phyloP scores from a whole-genome alignment of 345 rosid genomes.

The Barbarea vulgaris region DNA sequence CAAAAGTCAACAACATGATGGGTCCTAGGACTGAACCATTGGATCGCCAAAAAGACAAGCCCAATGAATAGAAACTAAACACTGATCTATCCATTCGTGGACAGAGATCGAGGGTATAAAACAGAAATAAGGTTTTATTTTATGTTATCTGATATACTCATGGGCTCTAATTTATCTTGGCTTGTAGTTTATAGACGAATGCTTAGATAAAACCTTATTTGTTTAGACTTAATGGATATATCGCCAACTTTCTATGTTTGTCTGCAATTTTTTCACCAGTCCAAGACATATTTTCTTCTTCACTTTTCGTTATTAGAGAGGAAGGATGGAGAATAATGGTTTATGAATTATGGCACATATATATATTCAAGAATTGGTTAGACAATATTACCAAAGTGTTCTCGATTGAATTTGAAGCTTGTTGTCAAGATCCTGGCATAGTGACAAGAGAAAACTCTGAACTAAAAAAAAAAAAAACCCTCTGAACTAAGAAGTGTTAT shows the following conservation, averaged over 20 bases:
- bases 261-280: no score
- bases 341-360: not conserved
- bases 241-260: not conserved
- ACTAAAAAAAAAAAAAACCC: no score
- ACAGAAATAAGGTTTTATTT: not conserved
- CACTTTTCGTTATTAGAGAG: not conserved
- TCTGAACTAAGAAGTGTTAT: no score
- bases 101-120: not conserved
- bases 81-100: conserved; percentile 6
- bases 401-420: not conserved
- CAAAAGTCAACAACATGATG: conserved; percentile 15
- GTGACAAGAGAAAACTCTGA: not conserved
- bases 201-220: not conserved
- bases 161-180: not conserved
- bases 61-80: not conserved
- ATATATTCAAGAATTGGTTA: not conserved
- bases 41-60: not conserved
- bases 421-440: not conserved
- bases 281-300: no score
- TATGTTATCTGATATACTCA: not conserved
- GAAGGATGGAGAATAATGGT: not conserved
- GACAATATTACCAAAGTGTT: not conserved
- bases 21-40: conserved; percentile 17
- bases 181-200: not conserved
- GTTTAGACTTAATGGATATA: not conserved